phyloP scores from a whole-genome alignment of 495 filamentous ascomycete genomes.

The Neurospora sp. region DNA sequence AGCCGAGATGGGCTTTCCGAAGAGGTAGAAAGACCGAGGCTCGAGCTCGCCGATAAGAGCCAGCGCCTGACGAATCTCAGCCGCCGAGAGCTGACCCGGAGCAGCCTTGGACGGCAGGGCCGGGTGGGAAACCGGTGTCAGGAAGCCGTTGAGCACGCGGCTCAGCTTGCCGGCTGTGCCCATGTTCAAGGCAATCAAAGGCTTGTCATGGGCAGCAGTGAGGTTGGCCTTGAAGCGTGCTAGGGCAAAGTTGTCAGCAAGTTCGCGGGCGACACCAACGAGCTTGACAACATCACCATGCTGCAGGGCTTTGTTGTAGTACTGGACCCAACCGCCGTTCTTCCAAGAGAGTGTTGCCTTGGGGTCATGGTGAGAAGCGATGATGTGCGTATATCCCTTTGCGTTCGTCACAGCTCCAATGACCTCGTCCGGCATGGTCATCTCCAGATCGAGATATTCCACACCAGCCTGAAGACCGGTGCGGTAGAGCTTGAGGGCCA shows the following conservation, averaged over 20 bases:
- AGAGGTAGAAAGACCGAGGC: conserved; percentile 70
- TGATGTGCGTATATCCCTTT: conserved; percentile 66
- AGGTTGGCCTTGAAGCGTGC: conserved; percentile 74
- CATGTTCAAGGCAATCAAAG: conserved; percentile 95
- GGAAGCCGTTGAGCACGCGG: conserved; percentile 79
- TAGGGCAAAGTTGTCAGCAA: conserved; percentile 81
- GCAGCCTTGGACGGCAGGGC: conserved; percentile 84
- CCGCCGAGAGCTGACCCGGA: conserved; percentile 85
- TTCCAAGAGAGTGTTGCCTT: conserved; percentile 70
- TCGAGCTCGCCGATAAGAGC: conserved; percentile 72
- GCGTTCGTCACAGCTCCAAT: conserved; percentile 54
- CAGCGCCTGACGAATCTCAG: conserved; percentile 73
- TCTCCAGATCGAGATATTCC: conserved; percentile 90
- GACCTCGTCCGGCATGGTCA: conserved; percentile 69
- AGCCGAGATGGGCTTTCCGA: conserved; percentile 70
- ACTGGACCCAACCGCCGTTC: conserved; percentile 77
- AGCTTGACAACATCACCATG: conserved; percentile 93
- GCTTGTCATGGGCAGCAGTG: conserved; percentile 56
- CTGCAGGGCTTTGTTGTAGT: conserved; percentile 77
- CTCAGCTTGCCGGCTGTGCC: conserved; percentile 79
- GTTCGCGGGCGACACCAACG: conserved; percentile 65
- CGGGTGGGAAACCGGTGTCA: conserved; percentile 93
- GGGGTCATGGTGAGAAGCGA: conserved; percentile 93
- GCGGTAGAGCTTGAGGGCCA: conserved; percentile 62
- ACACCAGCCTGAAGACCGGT: conserved; percentile 71